Evolutionary conservation across 441 rosid species (phyloP), one percentile per base, ranked within the genome.

Genomic region (Omphalea diandra): DNA sequence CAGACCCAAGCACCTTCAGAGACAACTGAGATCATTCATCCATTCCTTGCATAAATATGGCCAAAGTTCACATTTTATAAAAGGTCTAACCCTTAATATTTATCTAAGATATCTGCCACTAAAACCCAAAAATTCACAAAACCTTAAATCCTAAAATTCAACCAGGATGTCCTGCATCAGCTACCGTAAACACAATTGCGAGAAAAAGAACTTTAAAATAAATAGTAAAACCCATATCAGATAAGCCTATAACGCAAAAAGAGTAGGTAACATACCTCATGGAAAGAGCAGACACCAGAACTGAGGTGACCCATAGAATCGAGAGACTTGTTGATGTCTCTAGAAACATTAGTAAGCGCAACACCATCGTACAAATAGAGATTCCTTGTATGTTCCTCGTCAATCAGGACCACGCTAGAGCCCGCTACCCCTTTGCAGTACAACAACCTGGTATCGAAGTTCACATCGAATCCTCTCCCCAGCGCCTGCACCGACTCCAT

Each of bases 381-480:
- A 78, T 90, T 84, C 65, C 77, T 79, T n/a, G 72, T 74, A 65
- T 81, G 86, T 53, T 86, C 83, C 59, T 83, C 86, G 65, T 87
- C 93, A 66, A 86, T 74, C 76, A 85, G 84, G 46, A 90, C 86
- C 6, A 86, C 63, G 73, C 85, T 76, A 59, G 85, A 79, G 54
- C 88, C 92, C 0, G 80, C 76, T 20, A 74, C 75, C 17, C 92
- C 95, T 75, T 90, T 90, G 70, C 96, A 90, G 41, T 90, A 87
- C 75, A 90, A 61, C 75, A 90, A 72, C 84, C 96, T 85, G 40
- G 91, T 83, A 75, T 90, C 93, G 41, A 70, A 86, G 72, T 86
- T 90, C 44, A 83, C 93, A 81, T 87, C 96, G 60, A 90, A 90
- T 7, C 96, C 96, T 68, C 88, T 83, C 43, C 96, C 96, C 29